Evolutionary conservation across 192 early-diverging fungal species (phyloP).

Genomic region (Backusella circina): DNA sequence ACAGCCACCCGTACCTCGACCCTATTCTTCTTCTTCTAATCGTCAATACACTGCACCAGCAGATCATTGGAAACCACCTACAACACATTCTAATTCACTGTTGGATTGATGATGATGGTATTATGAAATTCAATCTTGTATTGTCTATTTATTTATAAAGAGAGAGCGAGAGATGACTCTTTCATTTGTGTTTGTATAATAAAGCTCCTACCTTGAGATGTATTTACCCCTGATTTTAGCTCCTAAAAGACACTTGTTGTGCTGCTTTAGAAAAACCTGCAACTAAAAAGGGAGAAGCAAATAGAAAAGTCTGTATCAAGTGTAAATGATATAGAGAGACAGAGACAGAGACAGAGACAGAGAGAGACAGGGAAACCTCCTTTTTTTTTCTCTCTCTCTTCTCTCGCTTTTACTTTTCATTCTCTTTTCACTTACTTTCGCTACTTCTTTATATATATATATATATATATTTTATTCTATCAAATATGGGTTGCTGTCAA

Average conservation of each 20-base stretch:
- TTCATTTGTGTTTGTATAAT: background rate
- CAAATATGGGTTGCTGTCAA: slow-evolving; percentile 85
- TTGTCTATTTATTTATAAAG: too few relatives aligned
- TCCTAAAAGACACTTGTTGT: background rate
- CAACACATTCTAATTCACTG: background rate
- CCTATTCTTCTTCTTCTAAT: background rate
- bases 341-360: background rate
- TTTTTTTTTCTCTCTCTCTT: background rate
- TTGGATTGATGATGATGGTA: background rate
- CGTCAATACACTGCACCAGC: background rate
- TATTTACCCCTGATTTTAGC: background rate
- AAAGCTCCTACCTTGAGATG: background rate
- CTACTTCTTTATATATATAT: background rate
- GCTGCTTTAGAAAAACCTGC: background rate
- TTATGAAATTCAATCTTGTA: too few relatives aligned
- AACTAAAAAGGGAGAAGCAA: background rate
- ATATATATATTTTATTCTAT: too few relatives aligned
- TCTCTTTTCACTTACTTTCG: background rate
- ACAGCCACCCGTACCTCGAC: background rate
- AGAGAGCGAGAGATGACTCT: too few relatives aligned
- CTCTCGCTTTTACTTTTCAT: background rate
- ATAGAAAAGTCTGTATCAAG: background rate
- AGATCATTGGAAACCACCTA: background rate
- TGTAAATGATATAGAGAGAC: background rate
- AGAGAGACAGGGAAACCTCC: background rate